Conservation (phyloP, 495 filamentous ascomycete genomes). For the Xylaria scruposa region DNA sequence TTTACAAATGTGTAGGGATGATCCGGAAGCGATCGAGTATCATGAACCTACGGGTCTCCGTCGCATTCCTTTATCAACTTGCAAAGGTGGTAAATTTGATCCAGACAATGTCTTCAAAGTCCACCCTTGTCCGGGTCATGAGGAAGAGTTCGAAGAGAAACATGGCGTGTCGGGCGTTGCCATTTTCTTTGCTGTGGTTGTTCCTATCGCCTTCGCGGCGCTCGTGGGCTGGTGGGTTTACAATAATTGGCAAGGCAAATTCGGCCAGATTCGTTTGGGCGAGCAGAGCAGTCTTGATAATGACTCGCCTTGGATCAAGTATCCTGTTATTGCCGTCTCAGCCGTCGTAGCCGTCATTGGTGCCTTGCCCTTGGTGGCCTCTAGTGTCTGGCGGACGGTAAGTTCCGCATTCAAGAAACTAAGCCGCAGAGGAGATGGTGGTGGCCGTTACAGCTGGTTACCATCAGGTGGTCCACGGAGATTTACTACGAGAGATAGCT, state of each 20-base stretch:
- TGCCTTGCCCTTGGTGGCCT: slow-evolving; percentile 73
- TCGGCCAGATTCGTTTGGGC: slow-evolving; percentile 86
- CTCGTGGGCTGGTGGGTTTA: slow-evolving; percentile 86
- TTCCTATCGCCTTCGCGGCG: slow-evolving; percentile 71
- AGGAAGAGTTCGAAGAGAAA: slow-evolving; percentile 76
- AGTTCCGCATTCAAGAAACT: slow-evolving; percentile 54
- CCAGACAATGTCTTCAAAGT: slow-evolving; percentile 66
- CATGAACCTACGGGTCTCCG: slow-evolving; percentile 86
- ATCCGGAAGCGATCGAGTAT: slow-evolving; percentile 74
- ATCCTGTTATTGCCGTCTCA: slow-evolving; percentile 79
- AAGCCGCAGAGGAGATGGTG: slow-evolving; percentile 40
- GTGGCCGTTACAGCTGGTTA: slow-evolving; percentile 51
- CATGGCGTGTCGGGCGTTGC: slow-evolving; percentile 73
- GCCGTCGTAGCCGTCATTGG: slow-evolving; percentile 76
- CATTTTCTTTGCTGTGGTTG: slow-evolving; percentile 85
- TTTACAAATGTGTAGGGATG: slow-evolving; percentile 64
- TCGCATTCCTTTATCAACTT: slow-evolving; percentile 88
- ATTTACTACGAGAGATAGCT: slow-evolving; percentile 84
- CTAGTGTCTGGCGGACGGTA: slow-evolving; percentile 70
- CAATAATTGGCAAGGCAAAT: slow-evolving; percentile 84
- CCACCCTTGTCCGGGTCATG: slow-evolving; percentile 73
- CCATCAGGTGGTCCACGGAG: slow-evolving; percentile 61
- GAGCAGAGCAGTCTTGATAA: slow-evolving; percentile 66
- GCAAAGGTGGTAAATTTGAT: slow-evolving; percentile 67
- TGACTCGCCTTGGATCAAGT: slow-evolving; percentile 73